Conservation (phyloP, 2,329 filamentous ascomycete species). For the Trichocomaceae sp. region DNA sequence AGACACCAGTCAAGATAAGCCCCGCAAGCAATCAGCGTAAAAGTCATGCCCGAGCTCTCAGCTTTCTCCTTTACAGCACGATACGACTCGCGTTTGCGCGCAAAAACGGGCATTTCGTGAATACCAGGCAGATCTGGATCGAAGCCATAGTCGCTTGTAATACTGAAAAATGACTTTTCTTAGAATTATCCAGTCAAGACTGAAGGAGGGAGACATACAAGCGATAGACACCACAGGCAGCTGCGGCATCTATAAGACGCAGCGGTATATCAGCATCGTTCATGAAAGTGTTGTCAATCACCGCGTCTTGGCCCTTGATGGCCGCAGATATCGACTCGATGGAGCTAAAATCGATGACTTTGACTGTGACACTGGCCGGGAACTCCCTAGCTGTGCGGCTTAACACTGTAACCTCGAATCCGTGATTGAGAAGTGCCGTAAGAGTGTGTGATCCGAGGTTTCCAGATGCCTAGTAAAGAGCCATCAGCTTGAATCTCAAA, state of each 20-base stretch:
- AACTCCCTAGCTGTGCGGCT: slow-evolving; percentile 14
- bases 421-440: slow-evolving; percentile 12
- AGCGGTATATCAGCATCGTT: slow-evolving; percentile 12
- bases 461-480: background rate
- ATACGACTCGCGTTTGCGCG: slow-evolving; percentile 16
- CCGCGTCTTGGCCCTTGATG: slow-evolving; percentile 14
- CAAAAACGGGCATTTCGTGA: slow-evolving; percentile 17
- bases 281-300: slow-evolving; percentile 15
- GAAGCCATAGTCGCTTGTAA: slow-evolving; percentile 17
- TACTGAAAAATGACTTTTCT: slow-evolving; percentile 3
- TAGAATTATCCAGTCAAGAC: background rate
- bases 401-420: slow-evolving; percentile 17
- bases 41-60: slow-evolving; percentile 13
- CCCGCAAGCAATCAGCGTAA: slow-evolving; percentile 12
- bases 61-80: slow-evolving; percentile 16
- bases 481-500: background rate
- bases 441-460: slow-evolving; percentile 7
- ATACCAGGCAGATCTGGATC: slow-evolving; percentile 17
- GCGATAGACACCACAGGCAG: slow-evolving; percentile 11
- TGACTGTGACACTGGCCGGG: slow-evolving; percentile 10
- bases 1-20: slow-evolving; percentile 17
- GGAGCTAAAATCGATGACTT: slow-evolving; percentile 15
- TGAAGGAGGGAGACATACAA: slow-evolving; percentile 7
- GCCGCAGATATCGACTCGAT: slow-evolving; percentile 12
- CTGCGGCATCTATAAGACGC: slow-evolving; percentile 15